Evolutionary conservation across 352 stramenopile species (phyloP).

Genomic region (Saprolegnia parasitica): DNA sequence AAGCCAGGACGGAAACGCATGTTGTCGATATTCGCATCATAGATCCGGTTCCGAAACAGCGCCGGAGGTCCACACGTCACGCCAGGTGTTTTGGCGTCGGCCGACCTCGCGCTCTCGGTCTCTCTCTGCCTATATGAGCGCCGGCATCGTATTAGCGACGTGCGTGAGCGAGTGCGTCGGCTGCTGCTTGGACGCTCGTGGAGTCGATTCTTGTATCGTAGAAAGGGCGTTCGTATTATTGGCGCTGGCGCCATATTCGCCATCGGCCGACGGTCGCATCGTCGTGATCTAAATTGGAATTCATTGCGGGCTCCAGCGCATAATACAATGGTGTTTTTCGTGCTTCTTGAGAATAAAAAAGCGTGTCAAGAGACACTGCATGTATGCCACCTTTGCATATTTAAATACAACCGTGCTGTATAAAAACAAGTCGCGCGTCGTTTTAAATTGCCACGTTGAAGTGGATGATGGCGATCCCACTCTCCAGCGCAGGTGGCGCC

Average conservation of each 20-base stretch:
- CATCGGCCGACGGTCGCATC: background rate
- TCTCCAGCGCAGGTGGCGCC: background rate
- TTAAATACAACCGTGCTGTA: background rate
- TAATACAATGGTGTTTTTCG: constrained; percentile 14
- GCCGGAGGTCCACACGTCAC: background rate
- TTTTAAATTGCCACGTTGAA: constrained; percentile 17
- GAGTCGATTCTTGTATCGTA: background rate
- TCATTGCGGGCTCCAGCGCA: background rate
- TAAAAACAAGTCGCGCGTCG: background rate
- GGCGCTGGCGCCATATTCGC: background rate
- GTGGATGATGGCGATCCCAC: constrained; percentile 5
- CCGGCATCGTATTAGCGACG: background rate
- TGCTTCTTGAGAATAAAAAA: background rate
- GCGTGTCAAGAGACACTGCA: background rate
- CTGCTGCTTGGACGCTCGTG: background rate
- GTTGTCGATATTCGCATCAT: constrained; percentile 2
- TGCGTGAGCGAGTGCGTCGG: background rate
- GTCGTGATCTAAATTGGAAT: constrained; percentile 21
- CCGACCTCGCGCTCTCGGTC: background rate
- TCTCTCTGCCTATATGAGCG: too few species aligned
- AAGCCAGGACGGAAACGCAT: constrained; percentile 4
- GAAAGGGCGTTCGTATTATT: background rate
- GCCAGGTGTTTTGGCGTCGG: background rate
- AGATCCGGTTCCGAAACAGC: constrained; percentile 8
- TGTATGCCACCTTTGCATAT: background rate